These are phyloP conservation scores for Aleurites moluccanus DNA, from an alignment of 441 rosid genomes.

Conservation along the genomic window DNA sequence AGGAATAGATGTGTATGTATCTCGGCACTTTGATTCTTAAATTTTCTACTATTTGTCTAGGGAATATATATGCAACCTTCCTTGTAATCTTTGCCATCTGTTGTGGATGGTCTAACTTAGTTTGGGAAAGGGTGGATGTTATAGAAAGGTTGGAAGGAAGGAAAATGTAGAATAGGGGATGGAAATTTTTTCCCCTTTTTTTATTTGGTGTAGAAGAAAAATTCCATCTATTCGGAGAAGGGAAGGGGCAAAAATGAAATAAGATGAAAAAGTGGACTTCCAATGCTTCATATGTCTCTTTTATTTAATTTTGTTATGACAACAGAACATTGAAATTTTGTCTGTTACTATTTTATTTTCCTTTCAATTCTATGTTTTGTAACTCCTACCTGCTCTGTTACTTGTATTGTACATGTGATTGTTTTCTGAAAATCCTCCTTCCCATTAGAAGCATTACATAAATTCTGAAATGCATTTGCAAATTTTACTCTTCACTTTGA, in stretches of 20 bases:
- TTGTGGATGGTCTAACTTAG: background rate
- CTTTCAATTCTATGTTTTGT: background rate
- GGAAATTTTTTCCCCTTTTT: background rate
- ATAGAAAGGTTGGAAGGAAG: too few relatives aligned
- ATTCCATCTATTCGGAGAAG: background rate
- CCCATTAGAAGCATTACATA: background rate
- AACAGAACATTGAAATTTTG: background rate
- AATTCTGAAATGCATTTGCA: background rate
- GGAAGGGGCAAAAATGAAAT: too few relatives aligned
- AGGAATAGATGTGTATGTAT: slow-evolving; percentile 35
- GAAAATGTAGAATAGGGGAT: too few relatives aligned
- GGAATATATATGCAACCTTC: background rate
- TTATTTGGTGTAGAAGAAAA: background rate
- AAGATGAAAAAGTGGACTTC: background rate
- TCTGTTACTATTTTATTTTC: background rate
- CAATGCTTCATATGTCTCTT: background rate
- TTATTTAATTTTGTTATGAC: too few relatives aligned
- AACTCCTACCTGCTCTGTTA: background rate
- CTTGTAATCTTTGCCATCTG: background rate
- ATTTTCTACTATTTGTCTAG: background rate
- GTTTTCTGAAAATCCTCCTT: background rate
- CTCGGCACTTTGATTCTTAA: slow-evolving; percentile 1
- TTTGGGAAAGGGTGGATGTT: background rate
- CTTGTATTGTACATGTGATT: background rate
- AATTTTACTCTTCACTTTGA: too few relatives aligned